Base-by-base conservation (phyloP, 2,329 filamentous ascomycete genomes). In the Furcasterigmium furcatum region DNA sequence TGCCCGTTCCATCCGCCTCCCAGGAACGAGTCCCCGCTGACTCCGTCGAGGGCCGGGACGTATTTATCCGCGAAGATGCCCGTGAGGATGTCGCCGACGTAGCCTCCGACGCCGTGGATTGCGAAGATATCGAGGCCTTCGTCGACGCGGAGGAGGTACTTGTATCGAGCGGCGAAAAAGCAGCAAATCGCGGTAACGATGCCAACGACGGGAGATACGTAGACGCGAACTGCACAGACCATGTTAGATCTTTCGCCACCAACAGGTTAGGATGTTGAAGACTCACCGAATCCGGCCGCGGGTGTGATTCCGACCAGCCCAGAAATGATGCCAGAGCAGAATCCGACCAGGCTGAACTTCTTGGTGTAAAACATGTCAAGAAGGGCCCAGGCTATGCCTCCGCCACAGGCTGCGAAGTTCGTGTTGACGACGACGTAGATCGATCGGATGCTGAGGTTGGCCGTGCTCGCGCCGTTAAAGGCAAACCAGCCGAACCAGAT, bases 401-500 rank as follows among this genome's bases (percentile, higher is more conserved):
- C 79, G 4, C 71, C 76, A 13, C 70, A 77, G 0, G 77, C 78
- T 2, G 79, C 75, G 6, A 77, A 69, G 51, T 82, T 81, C 46
- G 79, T 82, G 55, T 82, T 81, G 55, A 80, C 73, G 3, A 75
- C 75, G 9, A 75, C 76, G 38, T 78, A 73, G 57, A 81, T 71
- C 29, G 73, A 69, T 36, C 77, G 68, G 9, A 81, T 55, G 5
- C 69, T 72, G 1, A 76, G 61, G 53, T 80, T 80, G 21, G 74
- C 68, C 2, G 76, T 74, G 38, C 62, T 71, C 16, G 62, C 71
- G 48, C 24, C 73, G 48, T 78, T 78, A 58, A 78, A 78, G 0
- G 71, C 73, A 43, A 77, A 74, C 74, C 75, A 78, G 2, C 76
- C 80, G 48, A 84, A 82, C 80, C 81, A 85, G 49, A 85, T 84